A percentile compares a stretch with the other conserved stretches of the same genome.
Evolutionary conservation across 2,329 filamentous ascomycete species (phyloP).

Genomic region (Allantophomopsis lycopodina): DNA sequence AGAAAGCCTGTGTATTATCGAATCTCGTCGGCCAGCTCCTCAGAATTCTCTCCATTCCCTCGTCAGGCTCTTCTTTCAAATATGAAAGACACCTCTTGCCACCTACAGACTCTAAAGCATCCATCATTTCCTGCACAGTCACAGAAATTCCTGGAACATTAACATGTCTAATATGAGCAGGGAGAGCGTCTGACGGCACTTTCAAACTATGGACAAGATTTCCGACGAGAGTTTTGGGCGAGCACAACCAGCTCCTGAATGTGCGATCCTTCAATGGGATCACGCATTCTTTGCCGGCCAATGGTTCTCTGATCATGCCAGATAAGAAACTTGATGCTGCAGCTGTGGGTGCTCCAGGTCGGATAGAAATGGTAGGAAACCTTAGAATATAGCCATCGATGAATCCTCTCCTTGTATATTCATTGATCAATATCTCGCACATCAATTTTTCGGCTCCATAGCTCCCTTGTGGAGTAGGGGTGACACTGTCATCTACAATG

Average conservation of each 20-base stretch:
- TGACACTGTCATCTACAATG: slow-evolving; percentile 28
- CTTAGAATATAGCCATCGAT: slow-evolving; percentile 42
- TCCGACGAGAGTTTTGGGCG: slow-evolving; percentile 34
- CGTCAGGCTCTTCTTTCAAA: slow-evolving; percentile 39
- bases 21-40: slow-evolving; percentile 45
- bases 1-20: slow-evolving; percentile 34
- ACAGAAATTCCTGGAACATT: slow-evolving; percentile 44
- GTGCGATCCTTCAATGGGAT: slow-evolving; percentile 34
- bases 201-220: slow-evolving; percentile 34
- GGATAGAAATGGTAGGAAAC: slow-evolving; percentile 45
- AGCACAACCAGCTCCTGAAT: slow-evolving; percentile 39
- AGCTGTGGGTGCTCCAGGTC: slow-evolving; percentile 44
- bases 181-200: slow-evolving; percentile 26
- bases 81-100: slow-evolving; percentile 37
- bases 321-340: slow-evolving; percentile 46
- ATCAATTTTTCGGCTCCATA: slow-evolving; percentile 52
- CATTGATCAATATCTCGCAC: slow-evolving; percentile 42
- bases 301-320: slow-evolving; percentile 47
- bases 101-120: slow-evolving; percentile 39
- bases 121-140: slow-evolving; percentile 45
- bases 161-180: slow-evolving; percentile 32
- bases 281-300: slow-evolving; percentile 36
- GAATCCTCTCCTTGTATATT: slow-evolving; percentile 39
- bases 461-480: slow-evolving; percentile 37
- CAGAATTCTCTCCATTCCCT: slow-evolving; percentile 39